Base-by-base conservation (phyloP, 352 stramenopile genomes). In the Phytophthora vignae region DNA sequence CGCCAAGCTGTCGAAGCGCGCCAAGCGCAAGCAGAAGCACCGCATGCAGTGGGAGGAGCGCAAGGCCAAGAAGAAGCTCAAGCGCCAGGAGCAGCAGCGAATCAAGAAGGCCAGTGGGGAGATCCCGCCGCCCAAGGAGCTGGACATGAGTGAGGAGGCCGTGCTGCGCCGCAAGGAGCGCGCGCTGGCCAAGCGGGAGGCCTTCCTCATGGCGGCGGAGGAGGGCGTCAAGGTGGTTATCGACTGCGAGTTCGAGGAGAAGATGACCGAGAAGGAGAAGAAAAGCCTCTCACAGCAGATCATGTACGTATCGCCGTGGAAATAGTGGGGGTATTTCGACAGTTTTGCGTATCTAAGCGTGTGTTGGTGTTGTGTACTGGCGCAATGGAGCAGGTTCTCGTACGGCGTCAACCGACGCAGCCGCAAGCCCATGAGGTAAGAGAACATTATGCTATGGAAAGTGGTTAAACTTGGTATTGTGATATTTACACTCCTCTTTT, bases 211-310 rank as follows among this genome's bases (percentile, higher is more conserved):
- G 76, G 88, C 85, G 59, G 88, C 88, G 5, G 95, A 97, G 59
- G 85, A 96, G 77, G 88, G 88, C 21, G 57, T 84, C 15, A 87
- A 84, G 44, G 82, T 98, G 10, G 88, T 97, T n/a, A 92, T 99
- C 49, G 97, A 99, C 76, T 98, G 95, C 64, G 90, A 85, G 15
- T 99, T 98, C 77, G 94, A 99, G 69, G 74, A 98, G 22, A 66
- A 92, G n/a, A 98, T 99, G 94, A 95, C 79, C 2, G 74, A 84
- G 29, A 97, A 96, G 61, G 96, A 98, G 75, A 93, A 96, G 67
- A 98, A 97, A 68, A 98, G 89, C 71, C 81, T 99, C 14, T 90
- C 85, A 10, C 91, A 97, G 71, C 97, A 99, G 76, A 94, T 99
- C 61, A 96, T 98, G 86, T 98, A 87, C 76, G 92, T 69, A 21